Base-by-base conservation (phyloP, 257 asterid genomes). In the Oldenlandia corymbosa region DNA sequence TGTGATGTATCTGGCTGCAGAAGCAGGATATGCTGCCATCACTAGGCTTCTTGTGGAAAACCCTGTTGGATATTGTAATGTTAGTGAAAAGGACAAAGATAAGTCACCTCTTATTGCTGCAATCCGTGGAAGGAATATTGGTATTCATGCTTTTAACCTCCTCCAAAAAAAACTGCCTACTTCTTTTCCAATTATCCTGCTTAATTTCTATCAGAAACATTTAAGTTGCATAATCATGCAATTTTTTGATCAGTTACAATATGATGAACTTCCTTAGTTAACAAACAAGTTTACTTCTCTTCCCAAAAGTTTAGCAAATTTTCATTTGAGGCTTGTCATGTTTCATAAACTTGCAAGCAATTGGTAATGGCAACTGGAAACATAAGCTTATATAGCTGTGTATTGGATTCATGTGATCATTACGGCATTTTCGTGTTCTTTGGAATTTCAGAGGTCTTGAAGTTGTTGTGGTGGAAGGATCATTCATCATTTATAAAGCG, bases 1-100 rank as follows among this genome's bases (percentile, higher is more conserved):
- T 69, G 67, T 82, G 68, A 71, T 79, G 64, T 79, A 65, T 73
- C 76, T 83, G 57, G 80, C 88, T 55, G 85, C 88, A 65, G 85
- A 79, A 63, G 88, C 80, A 21, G 88, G 85, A 58, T 77, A 77
- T 71, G 69, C 68, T 68, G 68, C 77, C 54, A 73, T 83, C 53
- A 73, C 59, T 55, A 66, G 61, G 69, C 76, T 83, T 37, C 85
- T 83, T 32, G 10, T 76, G 74, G 79, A 78, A 65, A 82, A 79
- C 50, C 83, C 88, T 23, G 73, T 46, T 2, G 85, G 82, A 37
- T 73, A 77, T 21, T 37, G 30, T 14, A 17, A 27, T 13, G n/a
- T 42, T 13, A 13, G 37, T 23, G 61, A 47, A 47, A 64, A 7
- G 52, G 36, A 51, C 42, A 64, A 11, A 42, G 30, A 37, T 17